Evolutionary conservation across 2,329 filamentous ascomycete genomes (phyloP).

Genomic region (Pseudocercospora eumusae): DNA sequence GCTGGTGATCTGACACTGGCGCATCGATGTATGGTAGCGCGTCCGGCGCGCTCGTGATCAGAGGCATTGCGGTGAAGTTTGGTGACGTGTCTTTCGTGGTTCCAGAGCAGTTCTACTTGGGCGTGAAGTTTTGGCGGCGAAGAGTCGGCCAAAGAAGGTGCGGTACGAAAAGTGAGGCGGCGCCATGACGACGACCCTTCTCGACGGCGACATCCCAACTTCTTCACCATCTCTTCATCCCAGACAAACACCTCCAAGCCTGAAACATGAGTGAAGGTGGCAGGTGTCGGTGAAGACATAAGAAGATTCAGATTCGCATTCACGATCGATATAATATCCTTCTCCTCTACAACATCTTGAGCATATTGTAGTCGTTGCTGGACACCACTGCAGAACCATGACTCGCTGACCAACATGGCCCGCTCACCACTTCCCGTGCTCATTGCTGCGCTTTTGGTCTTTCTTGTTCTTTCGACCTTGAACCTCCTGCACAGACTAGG

Average conservation of each 20-base stretch:
- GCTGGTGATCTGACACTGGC: constrained; percentile 64
- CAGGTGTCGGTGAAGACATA: not conserved
- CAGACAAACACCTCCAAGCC: not conserved
- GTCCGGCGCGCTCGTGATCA: constrained; percentile 71
- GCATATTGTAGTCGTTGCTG: not conserved
- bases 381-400: not conserved
- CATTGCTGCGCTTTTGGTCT: constrained; percentile 22
- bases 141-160: not conserved
- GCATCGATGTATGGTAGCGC: constrained; percentile 84
- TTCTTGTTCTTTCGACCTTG: constrained; percentile 24
- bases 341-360: not conserved
- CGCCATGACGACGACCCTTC: not conserved
- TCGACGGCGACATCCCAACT: not conserved
- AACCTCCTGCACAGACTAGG: constrained; percentile 26
- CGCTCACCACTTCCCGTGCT: constrained; percentile 25
- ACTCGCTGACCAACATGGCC: constrained; percentile 18
- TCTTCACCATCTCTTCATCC: not conserved
- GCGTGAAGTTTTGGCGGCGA: constrained; percentile 6
- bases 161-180: not conserved
- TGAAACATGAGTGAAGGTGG: not conserved
- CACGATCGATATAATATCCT: not conserved
- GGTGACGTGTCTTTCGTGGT: too few species aligned
- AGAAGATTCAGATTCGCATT: not conserved
- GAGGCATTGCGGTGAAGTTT: constrained; percentile 56
- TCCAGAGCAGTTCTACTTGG: too few species aligned